Conservation (phyloP, 108 stramenopile species). For the Cylindrotheca closterium region DNA sequence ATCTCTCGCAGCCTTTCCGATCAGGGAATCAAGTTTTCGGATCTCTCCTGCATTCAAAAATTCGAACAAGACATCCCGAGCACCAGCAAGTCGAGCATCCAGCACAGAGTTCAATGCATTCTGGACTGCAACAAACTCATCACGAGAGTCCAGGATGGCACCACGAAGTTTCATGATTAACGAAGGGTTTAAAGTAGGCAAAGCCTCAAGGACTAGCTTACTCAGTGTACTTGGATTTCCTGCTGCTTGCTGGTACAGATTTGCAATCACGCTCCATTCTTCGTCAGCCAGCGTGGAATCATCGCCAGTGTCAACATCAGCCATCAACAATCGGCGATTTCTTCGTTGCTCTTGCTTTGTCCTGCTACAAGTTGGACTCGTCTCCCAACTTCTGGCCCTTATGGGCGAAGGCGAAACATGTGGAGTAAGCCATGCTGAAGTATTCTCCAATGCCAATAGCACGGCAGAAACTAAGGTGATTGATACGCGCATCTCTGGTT, state of each 20-base stretch:
- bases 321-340: too few relatives aligned
- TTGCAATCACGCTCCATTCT: conserved; percentile 25
- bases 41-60: conserved; percentile 77
- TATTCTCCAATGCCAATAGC: not conserved
- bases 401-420: not conserved
- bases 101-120: conserved; percentile 49
- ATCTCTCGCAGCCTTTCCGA: conserved; percentile 72
- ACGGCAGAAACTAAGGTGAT: too few relatives aligned
- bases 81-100: conserved; percentile 50
- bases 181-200: conserved; percentile 34
- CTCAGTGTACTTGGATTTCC: conserved; percentile 14
- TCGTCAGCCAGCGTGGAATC: conserved; percentile 17
- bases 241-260: conserved; percentile 13
- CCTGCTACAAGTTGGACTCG: too few relatives aligned
- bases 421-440: not conserved
- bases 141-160: conserved; percentile 2
- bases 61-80: conserved; percentile 47
- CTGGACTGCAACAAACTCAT: conserved; percentile 32
- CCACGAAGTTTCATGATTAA: conserved; percentile 48
- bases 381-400: too few relatives aligned
- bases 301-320: too few relatives aligned
- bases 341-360: too few relatives aligned
- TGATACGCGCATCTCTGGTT: too few relatives aligned
- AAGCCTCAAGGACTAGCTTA: conserved; percentile 17
- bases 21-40: conserved; percentile 76